These are phyloP conservation scores for Stemphylium vesicarium DNA, from an alignment of 2,329 filamentous ascomycete genomes.

Conservation along the genomic window DNA sequence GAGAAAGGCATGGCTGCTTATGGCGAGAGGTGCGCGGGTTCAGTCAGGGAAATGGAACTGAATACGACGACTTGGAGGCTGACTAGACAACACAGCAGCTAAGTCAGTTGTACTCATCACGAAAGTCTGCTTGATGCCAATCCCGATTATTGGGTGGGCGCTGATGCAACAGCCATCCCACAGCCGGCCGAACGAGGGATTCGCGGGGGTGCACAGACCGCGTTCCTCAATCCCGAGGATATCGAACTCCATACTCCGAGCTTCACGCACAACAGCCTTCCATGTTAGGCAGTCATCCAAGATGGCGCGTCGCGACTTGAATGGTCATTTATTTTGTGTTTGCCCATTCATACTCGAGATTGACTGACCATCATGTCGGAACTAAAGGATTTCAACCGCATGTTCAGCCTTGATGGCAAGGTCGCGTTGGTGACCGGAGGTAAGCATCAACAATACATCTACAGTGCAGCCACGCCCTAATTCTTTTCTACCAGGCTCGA, in stretches of 20 bases:
- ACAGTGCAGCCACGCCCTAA: background rate
- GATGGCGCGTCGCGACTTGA: slow-evolving; percentile 14
- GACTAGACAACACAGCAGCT: background rate
- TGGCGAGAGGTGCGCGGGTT: background rate
- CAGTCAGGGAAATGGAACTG: background rate
- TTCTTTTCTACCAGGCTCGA: slow-evolving; percentile 39
- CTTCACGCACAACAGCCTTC: slow-evolving; percentile 21
- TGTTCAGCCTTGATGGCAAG: slow-evolving; percentile 49
- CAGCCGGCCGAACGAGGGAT: slow-evolving; percentile 18
- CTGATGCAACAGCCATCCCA: slow-evolving; percentile 24
- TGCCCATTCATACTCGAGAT: background rate
- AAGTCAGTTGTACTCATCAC: background rate
- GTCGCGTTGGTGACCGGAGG: slow-evolving; percentile 48
- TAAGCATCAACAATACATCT: slow-evolving; percentile 7
- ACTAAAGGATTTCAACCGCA: slow-evolving; percentile 39
- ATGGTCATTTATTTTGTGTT: background rate
- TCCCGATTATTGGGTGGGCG: background rate
- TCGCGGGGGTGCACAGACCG: slow-evolving; percentile 27
- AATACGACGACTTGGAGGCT: background rate
- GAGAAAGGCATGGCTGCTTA: slow-evolving; percentile 49
- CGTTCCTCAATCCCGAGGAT: slow-evolving; percentile 30
- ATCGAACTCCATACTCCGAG: slow-evolving; percentile 29
- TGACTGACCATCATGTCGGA: slow-evolving; percentile 36
- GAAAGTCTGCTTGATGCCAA: background rate
- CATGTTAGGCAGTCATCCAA: slow-evolving; percentile 14